Evolutionary conservation across 2,329 filamentous ascomycete genomes (phyloP).

Genomic region (Aureobasidium melanogenum): DNA sequence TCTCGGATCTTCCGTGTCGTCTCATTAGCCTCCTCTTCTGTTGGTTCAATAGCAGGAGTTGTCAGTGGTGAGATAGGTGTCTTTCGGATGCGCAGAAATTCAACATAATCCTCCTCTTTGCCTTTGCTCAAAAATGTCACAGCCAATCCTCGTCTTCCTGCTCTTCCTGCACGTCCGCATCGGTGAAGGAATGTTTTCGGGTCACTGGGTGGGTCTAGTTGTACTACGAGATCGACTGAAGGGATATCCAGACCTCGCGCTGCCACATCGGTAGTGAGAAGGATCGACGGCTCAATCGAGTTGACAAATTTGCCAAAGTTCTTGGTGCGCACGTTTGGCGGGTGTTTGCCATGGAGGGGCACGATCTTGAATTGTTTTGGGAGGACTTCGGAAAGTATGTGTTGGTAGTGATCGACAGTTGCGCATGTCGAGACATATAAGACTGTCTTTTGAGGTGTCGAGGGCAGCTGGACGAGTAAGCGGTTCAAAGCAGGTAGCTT

Average conservation of each 20-base stretch:
- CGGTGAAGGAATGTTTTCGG: slow-evolving; percentile 72
- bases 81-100: slow-evolving; percentile 77
- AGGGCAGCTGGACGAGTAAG: slow-evolving; percentile 55
- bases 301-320: slow-evolving; percentile 77
- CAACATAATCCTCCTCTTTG: slow-evolving; percentile 79
- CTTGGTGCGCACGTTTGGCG: slow-evolving; percentile 75
- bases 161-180: slow-evolving; percentile 55
- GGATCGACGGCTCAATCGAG: slow-evolving; percentile 64
- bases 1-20: slow-evolving; percentile 54
- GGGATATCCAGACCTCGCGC: slow-evolving; percentile 87
- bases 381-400: slow-evolving; percentile 65
- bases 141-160: slow-evolving; percentile 65
- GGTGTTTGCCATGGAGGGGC: slow-evolving; percentile 85
- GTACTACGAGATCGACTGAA: slow-evolving; percentile 81
- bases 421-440: slow-evolving; percentile 91
- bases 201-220: slow-evolving; percentile 77
- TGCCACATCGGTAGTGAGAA: slow-evolving; percentile 88
- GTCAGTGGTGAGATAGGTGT: slow-evolving; percentile 64
- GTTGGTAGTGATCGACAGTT: slow-evolving; percentile 87
- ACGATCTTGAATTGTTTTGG: slow-evolving; percentile 59
- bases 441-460: slow-evolving; percentile 74
- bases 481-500: slow-evolving; percentile 69
- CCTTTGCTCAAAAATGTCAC: slow-evolving; percentile 80
- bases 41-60: slow-evolving; percentile 42
- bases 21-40: slow-evolving; percentile 49